Conservation (phyloP, 805 yeast species). For the Candida gorgasii region DNA sequence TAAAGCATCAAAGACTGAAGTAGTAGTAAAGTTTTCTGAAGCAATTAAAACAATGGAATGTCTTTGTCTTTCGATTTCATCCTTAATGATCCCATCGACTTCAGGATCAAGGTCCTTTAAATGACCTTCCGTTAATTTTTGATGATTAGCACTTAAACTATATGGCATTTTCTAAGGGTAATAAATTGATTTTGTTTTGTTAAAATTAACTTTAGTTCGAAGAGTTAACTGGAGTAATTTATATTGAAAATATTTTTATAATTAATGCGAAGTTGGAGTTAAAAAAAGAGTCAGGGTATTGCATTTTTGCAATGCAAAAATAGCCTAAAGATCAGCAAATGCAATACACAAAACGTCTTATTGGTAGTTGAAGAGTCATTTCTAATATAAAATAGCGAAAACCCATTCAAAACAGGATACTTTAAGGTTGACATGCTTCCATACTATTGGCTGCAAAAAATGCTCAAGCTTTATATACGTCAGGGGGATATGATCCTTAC, state of each 20-base stretch:
- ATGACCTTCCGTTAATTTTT: constrained; percentile 57
- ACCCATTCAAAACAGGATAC: too few relatives aligned
- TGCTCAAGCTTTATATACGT: too few relatives aligned
- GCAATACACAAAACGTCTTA: background rate
- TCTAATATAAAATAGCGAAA: too few relatives aligned
- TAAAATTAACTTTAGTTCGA: background rate
- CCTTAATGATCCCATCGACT: constrained; percentile 71
- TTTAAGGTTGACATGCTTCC: too few relatives aligned
- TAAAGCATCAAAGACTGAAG: constrained; percentile 88
- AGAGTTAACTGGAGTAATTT: background rate
- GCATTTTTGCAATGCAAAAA: background rate
- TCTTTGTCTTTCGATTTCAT: constrained; percentile 83
- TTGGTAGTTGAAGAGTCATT: too few relatives aligned
- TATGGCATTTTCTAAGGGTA: constrained; percentile 33
- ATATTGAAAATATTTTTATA: constrained; percentile 1
- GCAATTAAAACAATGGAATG: constrained; percentile 92
- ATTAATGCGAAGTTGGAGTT: constrained; percentile 3
- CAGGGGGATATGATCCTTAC: too few relatives aligned
- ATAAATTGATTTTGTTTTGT: background rate
- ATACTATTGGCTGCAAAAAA: too few relatives aligned
- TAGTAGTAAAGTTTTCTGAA: constrained; percentile 94
- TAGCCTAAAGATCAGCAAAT: background rate
- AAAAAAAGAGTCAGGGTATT: constrained; percentile 2
- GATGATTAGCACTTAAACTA: constrained; percentile 51
- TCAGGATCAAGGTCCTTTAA: constrained; percentile 80